Evolutionary conservation across 1,284 basidiomycete species (phyloP), one percentile per base, ranked within the genome.

Genomic region (Fomitopsis pinicola): DNA sequence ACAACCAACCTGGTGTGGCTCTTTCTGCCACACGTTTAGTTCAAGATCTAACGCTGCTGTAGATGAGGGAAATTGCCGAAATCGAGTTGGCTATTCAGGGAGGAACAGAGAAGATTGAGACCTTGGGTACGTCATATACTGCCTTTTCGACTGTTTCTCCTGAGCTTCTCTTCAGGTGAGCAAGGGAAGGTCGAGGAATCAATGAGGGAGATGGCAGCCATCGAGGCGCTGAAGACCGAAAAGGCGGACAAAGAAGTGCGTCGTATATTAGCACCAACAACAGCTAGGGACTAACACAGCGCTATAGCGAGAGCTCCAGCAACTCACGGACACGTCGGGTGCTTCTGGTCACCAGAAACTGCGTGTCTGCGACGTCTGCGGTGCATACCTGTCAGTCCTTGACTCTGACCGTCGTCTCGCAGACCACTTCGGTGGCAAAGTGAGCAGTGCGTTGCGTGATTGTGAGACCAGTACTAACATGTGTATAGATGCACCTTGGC

Each of bases 11-110:
- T 99, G 81, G 92, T 92, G 69, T 66, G 79, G 75, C 8, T 33
- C 30, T 14, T 17, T 35, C 12, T 42, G 42, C 42, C 59, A 26
- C 14, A 30, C 3, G 44, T 57, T 35, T 3, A 22, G 14, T 14
- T 6, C 42, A 28, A 17, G 17, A 50, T 36, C 35, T 33, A 60
- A 62, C 28, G 26, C 19, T 12, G 9, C 8, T 42, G 22, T 68
- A 94, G 92, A 99, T 99, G 95, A 86, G 95, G 68, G 97, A 99
- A 84, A 98, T 99, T 77, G 95, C 94, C 63, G 97, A 99, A 80
- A 97, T 99, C 72, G 97, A 99, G 80, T 80, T 98, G 66, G 96
- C 97, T 60, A 98, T 98, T 72, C 95, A 98, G 77, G 95, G 95
- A 66, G 96, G 95, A 54, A 99, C 97, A 59, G 93, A 96, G 75